Base-by-base conservation (phyloP, 768 basidiomycete genomes). In the Tephrocybe sp. region DNA sequence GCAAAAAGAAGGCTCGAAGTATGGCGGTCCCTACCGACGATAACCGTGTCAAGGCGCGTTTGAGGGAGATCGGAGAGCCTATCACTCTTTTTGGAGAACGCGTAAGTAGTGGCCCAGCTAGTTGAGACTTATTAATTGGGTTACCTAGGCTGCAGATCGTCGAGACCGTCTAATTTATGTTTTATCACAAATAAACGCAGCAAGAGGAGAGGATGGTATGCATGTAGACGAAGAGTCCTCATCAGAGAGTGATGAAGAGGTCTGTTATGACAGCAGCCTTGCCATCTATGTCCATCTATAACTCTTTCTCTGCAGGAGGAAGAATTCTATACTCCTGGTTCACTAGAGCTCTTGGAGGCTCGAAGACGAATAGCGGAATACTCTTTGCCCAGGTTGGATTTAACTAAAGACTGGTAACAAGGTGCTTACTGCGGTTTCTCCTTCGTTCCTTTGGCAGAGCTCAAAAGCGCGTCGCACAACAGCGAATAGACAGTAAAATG, bases 1-100 rank as follows among this genome's bases (percentile, higher is more conserved):
- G 95, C 58, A 97, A 96, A 79, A 97, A 97, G 77, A 88, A 92
- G 62, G 89, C 95, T 11, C 80, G 97, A 56, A 86, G 78, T 53
- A 82, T 98, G 71, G 97, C 95, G 6, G 93, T 98, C 9, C 97
- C 97, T 7, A 99, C 97, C 6, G 96, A 98, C 68, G 97, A 98
- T 69, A 88, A 83, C 62, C 86, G 89, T 58, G 97, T 99, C 62
- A 89, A 88, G 65, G 84, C 87, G 34, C 78, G 91, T 51, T 76
- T 99, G 52, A 78, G 97, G 50, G 92, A 96, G 71, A 85, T 97
- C 60, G 95, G 92, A 34, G 92, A 99, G 67, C 97, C 97, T 34
- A 95, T 98, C 62, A 98, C 95, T 5, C 78, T 98, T 22, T 99
- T 98, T 60, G 97, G 95, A 56, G 97, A 98, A 80, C 85, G 93